Conservation (phyloP, 2,329 filamentous ascomycete species). For the Dactylonectria estremocensis region DNA sequence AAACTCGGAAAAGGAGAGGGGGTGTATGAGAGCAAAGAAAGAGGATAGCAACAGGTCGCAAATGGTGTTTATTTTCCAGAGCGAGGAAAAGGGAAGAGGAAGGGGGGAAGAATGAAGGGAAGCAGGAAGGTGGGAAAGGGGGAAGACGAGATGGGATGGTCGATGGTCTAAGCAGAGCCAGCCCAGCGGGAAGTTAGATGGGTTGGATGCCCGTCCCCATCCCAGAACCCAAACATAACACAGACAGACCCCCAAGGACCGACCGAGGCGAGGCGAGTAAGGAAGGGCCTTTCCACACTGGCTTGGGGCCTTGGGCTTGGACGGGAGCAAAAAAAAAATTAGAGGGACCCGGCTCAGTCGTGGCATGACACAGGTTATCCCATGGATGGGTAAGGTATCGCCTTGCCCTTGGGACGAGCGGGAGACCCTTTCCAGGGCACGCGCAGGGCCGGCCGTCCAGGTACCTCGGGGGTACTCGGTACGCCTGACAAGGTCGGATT, state of each 20-base stretch:
- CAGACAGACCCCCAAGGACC: constrained; percentile 27
- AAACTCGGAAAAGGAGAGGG: constrained; percentile 13
- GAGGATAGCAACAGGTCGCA: constrained; percentile 28
- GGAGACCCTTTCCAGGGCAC: background rate
- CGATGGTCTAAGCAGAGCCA: constrained; percentile 31
- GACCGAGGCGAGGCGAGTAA: constrained; percentile 41
- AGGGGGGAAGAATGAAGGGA: constrained; percentile 33
- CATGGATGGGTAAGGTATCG: constrained; percentile 43
- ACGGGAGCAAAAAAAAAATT: constrained; percentile 26
- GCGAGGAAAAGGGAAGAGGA: constrained; percentile 28
- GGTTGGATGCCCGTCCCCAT: constrained; percentile 31
- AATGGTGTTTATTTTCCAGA: constrained; percentile 23
- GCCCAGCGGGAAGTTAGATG: constrained; percentile 32
- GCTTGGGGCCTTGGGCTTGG: constrained; percentile 16
- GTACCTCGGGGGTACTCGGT: constrained; percentile 19
- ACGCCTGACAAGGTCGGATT: constrained; percentile 13
- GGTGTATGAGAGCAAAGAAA: constrained; percentile 17
- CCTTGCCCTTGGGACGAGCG: constrained; percentile 24
- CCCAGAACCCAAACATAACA: constrained; percentile 32
- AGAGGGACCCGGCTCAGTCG: constrained; percentile 38
- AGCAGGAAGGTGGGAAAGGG: constrained; percentile 37
- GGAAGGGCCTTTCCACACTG: constrained; percentile 31
- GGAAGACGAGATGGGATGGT: constrained; percentile 20
- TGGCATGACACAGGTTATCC: constrained; percentile 34
- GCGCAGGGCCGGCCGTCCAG: background rate